Percentiles rank a stretch among this genome's conserved stretches.
Conservation (phyloP, 2,329 filamentous ascomycete species). For the Trichophaea hybrida region DNA sequence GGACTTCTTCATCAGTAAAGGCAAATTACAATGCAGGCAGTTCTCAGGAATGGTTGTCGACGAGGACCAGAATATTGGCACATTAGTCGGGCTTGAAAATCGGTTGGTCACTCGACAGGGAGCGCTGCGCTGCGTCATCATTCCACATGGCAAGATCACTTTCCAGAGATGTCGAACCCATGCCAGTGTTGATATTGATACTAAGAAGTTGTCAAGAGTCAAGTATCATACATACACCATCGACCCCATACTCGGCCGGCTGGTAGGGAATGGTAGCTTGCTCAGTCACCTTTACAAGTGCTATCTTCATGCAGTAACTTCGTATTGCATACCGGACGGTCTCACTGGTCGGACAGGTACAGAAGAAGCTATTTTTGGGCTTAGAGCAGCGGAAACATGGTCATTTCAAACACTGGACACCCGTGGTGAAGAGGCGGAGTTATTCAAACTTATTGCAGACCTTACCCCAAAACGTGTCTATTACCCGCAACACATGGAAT, state of each 20-base stretch:
- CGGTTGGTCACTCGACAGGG: neutral
- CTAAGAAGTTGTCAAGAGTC: neutral
- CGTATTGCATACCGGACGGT: slow-evolving; percentile 38
- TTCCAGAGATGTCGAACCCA: slow-evolving; percentile 26
- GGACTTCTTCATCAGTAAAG: slow-evolving; percentile 33
- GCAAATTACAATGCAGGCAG: slow-evolving; percentile 27
- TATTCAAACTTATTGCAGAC: slow-evolving; percentile 32
- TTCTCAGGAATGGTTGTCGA: slow-evolving; percentile 40
- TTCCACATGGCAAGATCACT: slow-evolving; percentile 31
- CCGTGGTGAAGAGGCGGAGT: slow-evolving; percentile 20
- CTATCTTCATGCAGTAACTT: slow-evolving; percentile 43
- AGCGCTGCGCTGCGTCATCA: slow-evolving; percentile 30
- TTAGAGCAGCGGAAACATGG: slow-evolving; percentile 36
- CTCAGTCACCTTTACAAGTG: slow-evolving; percentile 41
- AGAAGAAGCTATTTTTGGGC: slow-evolving; percentile 39
- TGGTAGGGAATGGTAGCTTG: slow-evolving; percentile 39
- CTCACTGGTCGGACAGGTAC: slow-evolving; percentile 40
- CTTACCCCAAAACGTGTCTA: slow-evolving; percentile 35
- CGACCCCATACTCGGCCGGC: slow-evolving; percentile 37
- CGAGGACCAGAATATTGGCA: slow-evolving; percentile 34
- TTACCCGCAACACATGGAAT: slow-evolving; percentile 33
- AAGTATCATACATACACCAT: slow-evolving; percentile 37
- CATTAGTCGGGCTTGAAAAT: slow-evolving; percentile 36
- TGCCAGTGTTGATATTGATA: slow-evolving; percentile 7
- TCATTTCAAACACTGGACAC: slow-evolving; percentile 35